Conservation (phyloP, 177 flowering plant genomes). For the Vitis hybrid region DNA sequence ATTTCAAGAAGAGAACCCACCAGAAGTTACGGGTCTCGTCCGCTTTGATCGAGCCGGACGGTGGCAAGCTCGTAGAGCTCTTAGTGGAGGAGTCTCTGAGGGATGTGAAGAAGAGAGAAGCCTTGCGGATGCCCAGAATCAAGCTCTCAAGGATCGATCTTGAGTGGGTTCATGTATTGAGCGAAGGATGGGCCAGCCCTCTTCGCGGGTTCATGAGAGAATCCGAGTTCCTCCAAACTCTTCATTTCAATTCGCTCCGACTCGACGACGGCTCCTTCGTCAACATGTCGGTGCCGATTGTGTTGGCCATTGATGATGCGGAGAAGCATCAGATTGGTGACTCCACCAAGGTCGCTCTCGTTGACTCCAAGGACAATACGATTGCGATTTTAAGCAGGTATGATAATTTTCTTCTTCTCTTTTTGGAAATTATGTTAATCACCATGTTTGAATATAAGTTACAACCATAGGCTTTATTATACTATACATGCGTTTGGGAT, state of each 20-base stretch:
- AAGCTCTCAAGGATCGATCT: conserved; percentile 66
- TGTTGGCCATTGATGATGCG: conserved; percentile 72
- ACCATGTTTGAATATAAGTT: neutral
- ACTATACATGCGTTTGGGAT: no score
- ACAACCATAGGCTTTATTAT: no score
- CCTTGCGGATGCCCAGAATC: conserved; percentile 43
- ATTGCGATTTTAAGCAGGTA: conserved; percentile 76
- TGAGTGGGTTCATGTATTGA: conserved; percentile 88
- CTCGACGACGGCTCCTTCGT: conserved; percentile 69
- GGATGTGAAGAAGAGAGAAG: conserved; percentile 47
- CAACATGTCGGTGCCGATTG: conserved; percentile 97
- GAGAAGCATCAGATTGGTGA: conserved; percentile 65
- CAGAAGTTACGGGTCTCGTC: conserved; percentile 26
- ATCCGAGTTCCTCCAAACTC: conserved; percentile 98
- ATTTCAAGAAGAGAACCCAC: conserved; percentile 8
- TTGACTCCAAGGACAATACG: conserved; percentile 45
- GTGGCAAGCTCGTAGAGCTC: conserved; percentile 76
- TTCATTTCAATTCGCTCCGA: conserved; percentile 85
- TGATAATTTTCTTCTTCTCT: conserved; percentile 19
- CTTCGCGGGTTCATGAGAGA: conserved; percentile 94
- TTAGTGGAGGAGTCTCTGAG: conserved; percentile 44
- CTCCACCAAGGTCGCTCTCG: conserved; percentile 57
- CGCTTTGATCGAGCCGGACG: conserved; percentile 87
- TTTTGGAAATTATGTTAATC: neutral
- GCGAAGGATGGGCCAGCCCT: conserved; percentile 99